Evolutionary conservation across 495 filamentous ascomycete species (phyloP).

Genomic region (Penicillium cosmopolitanum): DNA sequence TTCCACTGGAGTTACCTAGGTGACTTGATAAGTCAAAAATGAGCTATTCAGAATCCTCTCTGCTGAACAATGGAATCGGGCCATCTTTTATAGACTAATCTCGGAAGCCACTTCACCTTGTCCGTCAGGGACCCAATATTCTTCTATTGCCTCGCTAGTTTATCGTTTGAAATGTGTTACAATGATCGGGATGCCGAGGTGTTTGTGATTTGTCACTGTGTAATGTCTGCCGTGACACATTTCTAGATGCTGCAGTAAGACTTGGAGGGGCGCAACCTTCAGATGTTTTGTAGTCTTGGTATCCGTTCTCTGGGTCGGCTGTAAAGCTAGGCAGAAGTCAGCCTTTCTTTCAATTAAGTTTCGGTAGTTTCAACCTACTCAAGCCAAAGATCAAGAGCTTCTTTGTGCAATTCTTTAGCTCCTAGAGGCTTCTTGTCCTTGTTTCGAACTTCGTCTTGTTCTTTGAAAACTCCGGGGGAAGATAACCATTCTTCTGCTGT

Average conservation of each 20-base stretch:
- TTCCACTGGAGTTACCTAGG: not conserved
- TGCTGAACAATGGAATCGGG: not conserved
- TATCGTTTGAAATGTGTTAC: not conserved
- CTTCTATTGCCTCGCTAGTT: not conserved
- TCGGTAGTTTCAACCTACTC: no score
- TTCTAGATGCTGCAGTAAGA: not conserved
- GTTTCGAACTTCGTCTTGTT: not conserved
- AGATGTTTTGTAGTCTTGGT: no score
- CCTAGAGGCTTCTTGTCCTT: not conserved
- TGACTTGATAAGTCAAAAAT: not conserved
- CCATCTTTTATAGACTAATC: not conserved
- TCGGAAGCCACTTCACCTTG: not conserved
- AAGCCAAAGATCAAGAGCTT: no score
- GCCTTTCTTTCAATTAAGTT: no score
- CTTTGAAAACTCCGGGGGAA: not conserved
- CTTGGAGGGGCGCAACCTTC: no score
- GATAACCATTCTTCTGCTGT: not conserved
- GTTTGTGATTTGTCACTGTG: not conserved
- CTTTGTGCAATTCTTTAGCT: no score
- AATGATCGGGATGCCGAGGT: not conserved
- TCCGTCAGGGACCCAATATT: not conserved
- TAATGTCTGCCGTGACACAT: not conserved
- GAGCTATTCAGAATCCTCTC: not conserved
- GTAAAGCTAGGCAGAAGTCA: no score
- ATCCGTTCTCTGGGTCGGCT: no score